These are phyloP conservation scores for Cladobotryum mycophilum DNA, from an alignment of 2,329 filamentous ascomycete species.

Conservation along the genomic window DNA sequence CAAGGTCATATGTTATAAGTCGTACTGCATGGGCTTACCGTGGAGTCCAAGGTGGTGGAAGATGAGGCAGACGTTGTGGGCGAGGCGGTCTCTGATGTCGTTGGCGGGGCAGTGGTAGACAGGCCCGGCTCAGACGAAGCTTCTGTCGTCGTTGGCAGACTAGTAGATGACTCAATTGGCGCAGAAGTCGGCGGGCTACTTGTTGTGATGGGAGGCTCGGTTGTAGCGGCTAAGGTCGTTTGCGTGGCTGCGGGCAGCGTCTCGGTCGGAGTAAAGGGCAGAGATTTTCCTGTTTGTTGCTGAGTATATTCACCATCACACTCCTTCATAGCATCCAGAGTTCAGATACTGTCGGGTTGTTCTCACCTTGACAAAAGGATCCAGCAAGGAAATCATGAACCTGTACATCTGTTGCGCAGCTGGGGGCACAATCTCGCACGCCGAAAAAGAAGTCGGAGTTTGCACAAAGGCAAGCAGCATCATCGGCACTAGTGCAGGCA, in stretches of 20 bases:
- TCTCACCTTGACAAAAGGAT: constrained; percentile 19
- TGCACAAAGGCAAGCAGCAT: constrained; percentile 35
- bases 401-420: constrained; percentile 23
- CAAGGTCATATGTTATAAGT: background rate
- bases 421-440: constrained; percentile 31
- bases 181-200: background rate
- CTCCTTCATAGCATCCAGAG: background rate
- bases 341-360: too few relatives aligned
- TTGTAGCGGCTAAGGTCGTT: background rate
- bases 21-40: background rate
- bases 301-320: constrained; percentile 2
- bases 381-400: constrained; percentile 21
- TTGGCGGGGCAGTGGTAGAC: background rate
- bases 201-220: background rate
- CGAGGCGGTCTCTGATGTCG: constrained; percentile 7
- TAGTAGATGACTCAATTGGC: background rate
- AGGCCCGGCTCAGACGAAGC: constrained; percentile 1
- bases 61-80: constrained; percentile 7
- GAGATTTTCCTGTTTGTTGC: background rate
- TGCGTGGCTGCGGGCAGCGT: background rate
- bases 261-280: constrained; percentile 6
- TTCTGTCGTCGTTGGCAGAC: background rate
- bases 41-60: constrained; percentile 1
- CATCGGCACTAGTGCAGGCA: constrained; percentile 22
- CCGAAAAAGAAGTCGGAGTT: constrained; percentile 20